Conservation (phyloP, 1,139 yeast species). For the Lodderomyces orthopsilosis region DNA sequence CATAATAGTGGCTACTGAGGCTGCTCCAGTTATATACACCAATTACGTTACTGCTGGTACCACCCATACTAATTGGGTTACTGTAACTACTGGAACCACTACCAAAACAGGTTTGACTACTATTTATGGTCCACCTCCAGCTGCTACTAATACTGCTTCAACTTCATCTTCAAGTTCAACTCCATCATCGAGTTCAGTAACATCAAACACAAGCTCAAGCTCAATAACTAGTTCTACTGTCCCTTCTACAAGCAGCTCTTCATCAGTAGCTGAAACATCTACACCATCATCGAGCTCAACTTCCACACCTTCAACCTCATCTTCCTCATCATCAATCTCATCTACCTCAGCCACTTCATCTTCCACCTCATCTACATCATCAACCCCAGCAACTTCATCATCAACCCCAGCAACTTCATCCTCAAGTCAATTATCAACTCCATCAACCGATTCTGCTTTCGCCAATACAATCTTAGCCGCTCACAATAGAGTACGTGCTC, state of each 20-base stretch:
- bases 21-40: constrained; percentile 23
- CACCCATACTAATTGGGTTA: constrained; percentile 21
- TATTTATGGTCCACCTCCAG: constrained; percentile 12
- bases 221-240: constrained; percentile 12
- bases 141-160: constrained; percentile 14
- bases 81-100: constrained; percentile 9
- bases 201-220: constrained; percentile 4
- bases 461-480: constrained; percentile 39
- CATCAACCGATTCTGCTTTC: constrained; percentile 20
- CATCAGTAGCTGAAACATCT: constrained; percentile 17
- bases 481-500: constrained; percentile 54
- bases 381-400: constrained; percentile 17
- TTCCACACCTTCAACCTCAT: constrained; percentile 10
- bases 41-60: constrained; percentile 22
- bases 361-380: constrained; percentile 16
- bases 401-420: constrained; percentile 23
- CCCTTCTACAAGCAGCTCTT: constrained; percentile 12
- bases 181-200: constrained; percentile 15
- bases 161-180: constrained; percentile 21
- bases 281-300: constrained; percentile 20
- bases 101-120: not conserved
- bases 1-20: constrained; percentile 12
- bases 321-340: constrained; percentile 16
- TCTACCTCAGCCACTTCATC: constrained; percentile 12
- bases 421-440: constrained; percentile 17